Percentiles rank a stretch among this genome's conserved stretches.
These are phyloP conservation scores for Ceratocystis lukuohia DNA, from an alignment of 2,329 filamentous ascomycete genomes.

Conservation along the genomic window DNA sequence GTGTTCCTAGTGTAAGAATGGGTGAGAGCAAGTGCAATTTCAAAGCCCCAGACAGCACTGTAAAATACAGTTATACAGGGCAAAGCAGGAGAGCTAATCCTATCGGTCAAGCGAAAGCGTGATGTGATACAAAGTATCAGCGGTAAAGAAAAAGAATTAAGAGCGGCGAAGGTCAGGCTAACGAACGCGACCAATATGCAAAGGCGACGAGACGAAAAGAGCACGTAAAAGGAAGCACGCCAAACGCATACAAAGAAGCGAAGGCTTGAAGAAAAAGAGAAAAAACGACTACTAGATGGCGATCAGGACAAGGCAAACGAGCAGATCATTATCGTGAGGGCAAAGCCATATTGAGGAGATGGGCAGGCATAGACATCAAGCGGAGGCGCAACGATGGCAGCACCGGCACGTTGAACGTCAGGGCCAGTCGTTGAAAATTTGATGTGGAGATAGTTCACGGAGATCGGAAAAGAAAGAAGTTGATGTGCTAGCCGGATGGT, in stretches of 20 bases:
- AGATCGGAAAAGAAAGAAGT: neutral
- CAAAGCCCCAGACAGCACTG: neutral
- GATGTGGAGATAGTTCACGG: neutral
- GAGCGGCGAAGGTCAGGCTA: neutral
- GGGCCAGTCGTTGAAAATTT: neutral
- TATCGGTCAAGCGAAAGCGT: neutral
- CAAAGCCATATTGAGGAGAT: slow-evolving; percentile 16
- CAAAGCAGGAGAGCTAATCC: neutral
- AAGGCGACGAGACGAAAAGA: neutral
- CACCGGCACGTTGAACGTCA: neutral
- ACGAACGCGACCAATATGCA: neutral
- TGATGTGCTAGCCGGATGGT: neutral
- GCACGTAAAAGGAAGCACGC: neutral
- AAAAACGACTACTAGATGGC: slow-evolving; percentile 21
- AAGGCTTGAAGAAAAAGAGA: slow-evolving; percentile 19
- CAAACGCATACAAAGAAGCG: neutral
- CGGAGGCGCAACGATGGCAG: neutral
- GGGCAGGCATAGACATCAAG: slow-evolving; percentile 8
- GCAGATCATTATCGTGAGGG: slow-evolving; percentile 17
- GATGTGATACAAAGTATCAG: slow-evolving; percentile 8
- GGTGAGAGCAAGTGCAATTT: neutral
- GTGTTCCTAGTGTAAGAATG: slow-evolving; percentile 9
- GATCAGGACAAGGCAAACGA: slow-evolving; percentile 8
- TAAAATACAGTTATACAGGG: neutral
- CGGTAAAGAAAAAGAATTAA: neutral